Conservation (phyloP, 345 rosid species). For the Raphanus raphanistrum region DNA sequence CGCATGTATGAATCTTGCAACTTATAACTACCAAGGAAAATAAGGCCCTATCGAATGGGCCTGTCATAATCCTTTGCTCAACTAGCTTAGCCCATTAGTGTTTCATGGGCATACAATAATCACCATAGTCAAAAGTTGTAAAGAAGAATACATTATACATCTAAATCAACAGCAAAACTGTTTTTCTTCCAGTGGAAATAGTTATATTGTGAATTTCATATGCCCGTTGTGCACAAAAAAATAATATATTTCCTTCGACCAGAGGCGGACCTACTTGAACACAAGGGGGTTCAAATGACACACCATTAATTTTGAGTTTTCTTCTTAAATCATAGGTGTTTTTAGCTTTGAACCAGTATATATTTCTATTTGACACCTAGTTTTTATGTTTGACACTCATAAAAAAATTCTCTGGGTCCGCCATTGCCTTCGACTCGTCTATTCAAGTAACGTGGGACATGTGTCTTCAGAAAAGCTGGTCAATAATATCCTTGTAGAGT, state of each 20-base stretch:
- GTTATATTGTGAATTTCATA: background rate
- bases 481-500: background rate
- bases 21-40: background rate
- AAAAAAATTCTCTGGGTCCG: no score
- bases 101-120: background rate
- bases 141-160: background rate
- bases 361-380: no score
- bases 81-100: background rate
- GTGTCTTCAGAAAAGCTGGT: background rate
- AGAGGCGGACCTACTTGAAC: no score
- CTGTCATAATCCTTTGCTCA: background rate
- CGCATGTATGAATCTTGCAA: background rate
- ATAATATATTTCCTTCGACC: background rate
- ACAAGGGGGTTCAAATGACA: no score
- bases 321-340: no score
- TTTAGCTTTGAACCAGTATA: no score
- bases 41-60: constrained; percentile 9
- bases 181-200: background rate
- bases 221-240: no score
- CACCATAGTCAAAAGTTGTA: background rate
- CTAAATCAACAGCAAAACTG: background rate
- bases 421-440: background rate
- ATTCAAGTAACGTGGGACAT: background rate
- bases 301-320: no score
- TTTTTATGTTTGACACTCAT: no score